phyloP scores from a whole-genome alignment of 768 basidiomycete genomes.

The Psilocybe azurescens region DNA sequence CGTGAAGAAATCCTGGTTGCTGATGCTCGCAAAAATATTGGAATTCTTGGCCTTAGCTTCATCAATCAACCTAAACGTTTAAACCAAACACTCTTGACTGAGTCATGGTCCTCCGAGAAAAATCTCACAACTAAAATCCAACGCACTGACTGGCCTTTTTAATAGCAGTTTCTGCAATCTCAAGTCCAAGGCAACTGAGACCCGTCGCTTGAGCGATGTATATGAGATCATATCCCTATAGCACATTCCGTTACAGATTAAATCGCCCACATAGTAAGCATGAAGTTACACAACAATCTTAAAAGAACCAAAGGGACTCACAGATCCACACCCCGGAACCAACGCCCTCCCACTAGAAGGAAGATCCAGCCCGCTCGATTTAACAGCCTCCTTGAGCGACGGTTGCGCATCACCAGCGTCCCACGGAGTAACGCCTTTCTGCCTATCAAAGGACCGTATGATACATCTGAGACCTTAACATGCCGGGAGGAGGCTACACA shows the following conservation, averaged over 20 bases:
- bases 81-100: not conserved
- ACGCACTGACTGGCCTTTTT: conserved; percentile 48
- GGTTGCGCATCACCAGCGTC: conserved; percentile 61
- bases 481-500: not conserved
- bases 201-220: conserved; percentile 56
- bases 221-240: conserved; percentile 13
- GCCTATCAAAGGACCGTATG: conserved; percentile 1
- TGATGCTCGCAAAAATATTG: conserved; percentile 42
- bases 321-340: conserved; percentile 55
- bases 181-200: conserved; percentile 54
- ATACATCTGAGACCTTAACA: not conserved
- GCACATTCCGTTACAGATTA: conserved; percentile 24
- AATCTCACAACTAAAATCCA: not conserved
- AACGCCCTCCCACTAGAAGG: conserved; percentile 39
- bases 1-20: conserved; percentile 59
- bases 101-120: not conserved
- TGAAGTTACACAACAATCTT: not conserved
- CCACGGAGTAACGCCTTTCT: conserved; percentile 61
- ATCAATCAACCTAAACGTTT: conserved; percentile 11
- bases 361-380: conserved; percentile 47
- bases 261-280: conserved; percentile 44
- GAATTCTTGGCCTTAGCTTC: conserved; percentile 23
- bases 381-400: conserved; percentile 55
- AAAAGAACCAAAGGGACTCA: conserved; percentile 21
- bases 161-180: conserved; percentile 62